Base-by-base conservation (phyloP, 2,329 filamentous ascomycete species). In the Chaetomiaceae sp. region DNA sequence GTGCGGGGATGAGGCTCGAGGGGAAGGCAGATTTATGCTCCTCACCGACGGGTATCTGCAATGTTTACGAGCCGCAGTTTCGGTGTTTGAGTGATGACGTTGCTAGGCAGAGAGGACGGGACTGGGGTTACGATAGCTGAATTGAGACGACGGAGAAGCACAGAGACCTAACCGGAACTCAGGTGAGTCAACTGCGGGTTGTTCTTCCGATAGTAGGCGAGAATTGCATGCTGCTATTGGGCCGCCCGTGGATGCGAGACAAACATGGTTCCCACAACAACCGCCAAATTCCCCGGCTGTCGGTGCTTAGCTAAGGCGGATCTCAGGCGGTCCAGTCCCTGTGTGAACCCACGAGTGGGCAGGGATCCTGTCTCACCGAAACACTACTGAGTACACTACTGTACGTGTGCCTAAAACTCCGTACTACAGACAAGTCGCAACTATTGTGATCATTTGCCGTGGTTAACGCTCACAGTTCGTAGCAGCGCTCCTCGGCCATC, bases 241-340 rank as follows among this genome's bases (percentile, higher is more conserved):
- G 19, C 45, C 45, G 47, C 42, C 24, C 34, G 17, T n/a, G n/a
- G n/a, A n/a, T 6, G n/a, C 33, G 26, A 45, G 47, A 50, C 52
- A 55, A 55, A 50, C 48, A 53, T 43, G 45, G 54, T 56, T 55
- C 52, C 54, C 50, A 45, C 39, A 48, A 52, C 51, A 52, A 56
- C 52, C 41, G 37, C 12, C 44, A 18, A 29, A 8, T 33, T 26
- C 36, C n/a, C 7, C 14, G 15, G 29, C 29, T 4, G 4, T 29
- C 27, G 27, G 27, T 29, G 14, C 27, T 9, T 29, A 29, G n/a
- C n/a, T n/a, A n/a, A n/a, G n/a, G n/a, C n/a, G n/a, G n/a, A n/a
- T n/a, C n/a, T n/a, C n/a, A n/a, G n/a, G n/a, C n/a, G n/a, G n/a
- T n/a, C n/a, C n/a, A n/a, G n/a, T n/a, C n/a, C n/a, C n/a, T n/a